Conservation (phyloP, 1,284 basidiomycete genomes). For the Stygiomarasmius scandens region DNA sequence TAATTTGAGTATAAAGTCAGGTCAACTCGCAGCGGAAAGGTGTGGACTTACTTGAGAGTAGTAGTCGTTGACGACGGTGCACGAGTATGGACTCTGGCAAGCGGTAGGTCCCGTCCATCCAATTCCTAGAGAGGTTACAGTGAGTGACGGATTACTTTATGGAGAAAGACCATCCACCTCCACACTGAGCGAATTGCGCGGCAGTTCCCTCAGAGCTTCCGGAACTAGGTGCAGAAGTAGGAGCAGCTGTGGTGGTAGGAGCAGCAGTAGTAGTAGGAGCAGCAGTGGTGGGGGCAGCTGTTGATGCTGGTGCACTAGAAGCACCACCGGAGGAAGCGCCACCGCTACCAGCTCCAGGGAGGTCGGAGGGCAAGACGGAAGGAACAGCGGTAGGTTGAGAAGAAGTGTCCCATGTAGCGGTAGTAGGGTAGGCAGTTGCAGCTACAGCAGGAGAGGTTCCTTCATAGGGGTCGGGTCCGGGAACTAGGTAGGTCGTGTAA, state of each 20-base stretch:
- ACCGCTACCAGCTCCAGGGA: neutral
- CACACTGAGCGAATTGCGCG: conserved; percentile 3
- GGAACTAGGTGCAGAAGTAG: neutral
- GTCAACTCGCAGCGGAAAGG: too few relatives aligned
- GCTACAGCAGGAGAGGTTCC: conserved; percentile 34
- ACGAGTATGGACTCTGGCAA: conserved; percentile 7
- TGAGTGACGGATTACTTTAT: too few relatives aligned
- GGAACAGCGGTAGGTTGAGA: conserved; percentile 38
- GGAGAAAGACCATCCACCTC: neutral
- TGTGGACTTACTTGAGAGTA: neutral
- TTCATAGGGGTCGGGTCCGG: conserved; percentile 45
- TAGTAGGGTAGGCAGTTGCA: conserved; percentile 35
- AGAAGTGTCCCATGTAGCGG: conserved; percentile 41
- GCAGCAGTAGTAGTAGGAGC: neutral
- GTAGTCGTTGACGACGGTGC: conserved; percentile 3
- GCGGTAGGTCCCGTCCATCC: conserved; percentile 4
- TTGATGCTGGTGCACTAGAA: too few relatives aligned
- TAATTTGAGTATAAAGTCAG: too few relatives aligned
- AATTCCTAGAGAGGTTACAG: neutral
- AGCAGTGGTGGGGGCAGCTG: too few relatives aligned
- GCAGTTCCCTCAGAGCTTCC: neutral
- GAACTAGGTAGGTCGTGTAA: conserved; percentile 32
- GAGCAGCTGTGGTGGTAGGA: neutral
- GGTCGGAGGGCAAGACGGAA: conserved; percentile 29
- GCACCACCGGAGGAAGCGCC: neutral